phyloP scores from a whole-genome alignment of 768 basidiomycete genomes.

The Podaxis sp. region DNA sequence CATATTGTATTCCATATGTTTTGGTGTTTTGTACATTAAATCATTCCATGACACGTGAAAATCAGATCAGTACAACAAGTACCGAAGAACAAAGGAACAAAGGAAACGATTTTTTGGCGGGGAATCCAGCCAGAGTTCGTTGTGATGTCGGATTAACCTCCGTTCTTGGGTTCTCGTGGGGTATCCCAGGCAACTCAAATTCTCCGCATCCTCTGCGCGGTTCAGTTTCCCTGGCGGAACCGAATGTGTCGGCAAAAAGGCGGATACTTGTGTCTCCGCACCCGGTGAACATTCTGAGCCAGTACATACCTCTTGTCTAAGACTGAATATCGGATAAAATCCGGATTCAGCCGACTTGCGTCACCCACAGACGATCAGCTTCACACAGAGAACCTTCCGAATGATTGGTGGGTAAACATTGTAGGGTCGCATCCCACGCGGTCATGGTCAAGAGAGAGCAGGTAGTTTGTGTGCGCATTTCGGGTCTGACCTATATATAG shows the following conservation, averaged over 20 bases:
- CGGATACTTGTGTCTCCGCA: background rate
- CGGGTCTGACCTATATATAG: background rate
- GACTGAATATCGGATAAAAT: background rate
- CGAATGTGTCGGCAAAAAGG: background rate
- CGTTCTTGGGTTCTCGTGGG: background rate
- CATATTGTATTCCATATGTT: background rate
- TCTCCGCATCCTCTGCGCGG: background rate
- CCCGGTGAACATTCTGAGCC: background rate
- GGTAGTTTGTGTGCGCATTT: background rate
- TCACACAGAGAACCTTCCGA: background rate
- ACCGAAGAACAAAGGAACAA: background rate
- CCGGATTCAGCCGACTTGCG: background rate
- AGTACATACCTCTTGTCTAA: background rate
- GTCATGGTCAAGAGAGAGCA: background rate
- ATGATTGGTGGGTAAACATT: background rate
- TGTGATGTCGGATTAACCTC: background rate
- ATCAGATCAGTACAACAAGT: background rate
- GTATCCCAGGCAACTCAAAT: background rate
- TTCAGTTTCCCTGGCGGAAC: background rate
- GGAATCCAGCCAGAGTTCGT: background rate
- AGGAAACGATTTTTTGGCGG: background rate
- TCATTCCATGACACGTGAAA: background rate
- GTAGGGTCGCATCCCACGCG: background rate
- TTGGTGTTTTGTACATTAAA: background rate
- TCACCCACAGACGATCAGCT: background rate